Base-by-base conservation (phyloP, 2,329 filamentous ascomycete genomes). In the Ramichloridium luteum region DNA sequence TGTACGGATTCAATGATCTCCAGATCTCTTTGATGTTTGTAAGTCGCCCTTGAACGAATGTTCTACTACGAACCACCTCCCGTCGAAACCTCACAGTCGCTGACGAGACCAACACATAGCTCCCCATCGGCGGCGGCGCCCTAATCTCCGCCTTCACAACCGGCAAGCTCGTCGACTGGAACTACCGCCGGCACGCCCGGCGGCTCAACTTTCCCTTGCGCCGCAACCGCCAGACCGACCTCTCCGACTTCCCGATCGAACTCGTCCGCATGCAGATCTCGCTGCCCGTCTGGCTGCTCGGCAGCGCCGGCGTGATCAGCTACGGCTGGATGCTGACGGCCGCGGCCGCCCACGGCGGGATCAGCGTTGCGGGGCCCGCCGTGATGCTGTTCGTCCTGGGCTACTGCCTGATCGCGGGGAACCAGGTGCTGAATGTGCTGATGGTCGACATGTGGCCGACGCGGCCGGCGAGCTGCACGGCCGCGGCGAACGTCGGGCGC, bases 141-240 rank as follows among this genome's bases (percentile, higher is more conserved):
- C 40, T 58, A 25, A 31, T 48, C 13, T 49, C 56, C 30, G 49
- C 59, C 13, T 37, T 58, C 17, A 44, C 57, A 12, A 57, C 54
- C 18, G 77, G 81, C 4, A 62, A 64, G 3, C 40, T 72, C 2
- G 65, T 80, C 15, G 78, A 83, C 53, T 76, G 71, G 64, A 84
- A 85, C 52, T 92, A 81, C 53, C 65, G 73, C 5, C 68, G 77
- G 25, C 67, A 74, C 28, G 79, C 80, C 1, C 64, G 60, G 30
- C 64, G 66, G 23, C 59, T 76, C 13, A 74, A 74, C 6, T 60
- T 85, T 34, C 58, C 62, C 2, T 67, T 82, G 40, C 68, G 70
- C 38, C 65, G 61, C 35, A 73, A 69, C 40, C 70, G 71, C 4
- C 65, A 61, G 6, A 58, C 65, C 31, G 62, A 70, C 35, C 49